These are phyloP conservation scores for Trichophyton verrucosum DNA, from an alignment of 2,329 filamentous ascomycete species.

Conservation along the genomic window DNA sequence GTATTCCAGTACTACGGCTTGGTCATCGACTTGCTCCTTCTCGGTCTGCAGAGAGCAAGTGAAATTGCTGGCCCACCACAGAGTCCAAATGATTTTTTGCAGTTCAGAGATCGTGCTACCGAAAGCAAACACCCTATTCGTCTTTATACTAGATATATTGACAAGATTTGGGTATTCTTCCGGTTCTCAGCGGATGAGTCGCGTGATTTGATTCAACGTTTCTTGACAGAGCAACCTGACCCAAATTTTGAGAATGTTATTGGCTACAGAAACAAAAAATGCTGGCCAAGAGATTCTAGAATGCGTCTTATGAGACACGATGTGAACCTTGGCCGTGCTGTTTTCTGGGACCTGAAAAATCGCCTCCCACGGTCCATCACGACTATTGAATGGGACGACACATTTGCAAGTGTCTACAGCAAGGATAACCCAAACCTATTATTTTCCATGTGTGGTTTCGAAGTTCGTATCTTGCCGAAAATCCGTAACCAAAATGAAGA, in stretches of 20 bases:
- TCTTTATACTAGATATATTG: conserved; percentile 94
- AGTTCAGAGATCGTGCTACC: conserved; percentile 86
- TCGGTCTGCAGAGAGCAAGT: conserved; percentile 90
- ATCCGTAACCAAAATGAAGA: conserved; percentile 90
- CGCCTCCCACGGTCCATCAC: conserved; percentile 86
- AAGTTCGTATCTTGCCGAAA: conserved; percentile 92
- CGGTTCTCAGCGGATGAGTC: conserved; percentile 90
- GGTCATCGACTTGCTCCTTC: conserved; percentile 80
- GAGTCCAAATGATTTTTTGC: conserved; percentile 91
- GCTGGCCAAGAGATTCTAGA: conserved; percentile 92
- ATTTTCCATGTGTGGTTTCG: conserved; percentile 96
- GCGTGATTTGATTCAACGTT: conserved; percentile 88
- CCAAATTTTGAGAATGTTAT: conserved; percentile 99
- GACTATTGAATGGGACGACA: conserved; percentile 98
- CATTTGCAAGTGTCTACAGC: conserved; percentile 95
- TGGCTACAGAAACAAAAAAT: conserved; percentile 98
- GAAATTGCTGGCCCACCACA: conserved; percentile 93
- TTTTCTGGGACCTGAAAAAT: conserved; percentile 99
- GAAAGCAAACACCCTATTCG: conserved; percentile 91
- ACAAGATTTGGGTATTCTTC: conserved; percentile 97
- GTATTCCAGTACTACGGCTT: conserved; percentile 98
- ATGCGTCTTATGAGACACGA: conserved; percentile 99
- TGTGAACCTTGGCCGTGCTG: conserved; percentile 90
- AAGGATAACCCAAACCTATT: conserved; percentile 93
- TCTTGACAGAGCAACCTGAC: conserved; percentile 94